Conservation (phyloP, 179 eudicot species). For the Gypsophila paniculata region DNA sequence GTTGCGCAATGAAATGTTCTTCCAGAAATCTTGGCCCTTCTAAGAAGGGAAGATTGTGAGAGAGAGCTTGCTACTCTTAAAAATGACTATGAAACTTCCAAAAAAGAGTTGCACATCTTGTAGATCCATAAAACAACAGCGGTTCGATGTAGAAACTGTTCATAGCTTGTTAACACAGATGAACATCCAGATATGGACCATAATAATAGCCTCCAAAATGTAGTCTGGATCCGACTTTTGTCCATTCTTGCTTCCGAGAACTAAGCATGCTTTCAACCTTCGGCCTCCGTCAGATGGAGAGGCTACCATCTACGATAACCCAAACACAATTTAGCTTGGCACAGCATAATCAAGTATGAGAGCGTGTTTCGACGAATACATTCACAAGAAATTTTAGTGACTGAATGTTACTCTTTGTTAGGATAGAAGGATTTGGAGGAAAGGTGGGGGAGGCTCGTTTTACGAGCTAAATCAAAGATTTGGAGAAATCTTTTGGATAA, state of each 20-base stretch:
- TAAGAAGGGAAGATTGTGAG: slow-evolving; percentile 3
- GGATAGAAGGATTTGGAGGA: too few species aligned
- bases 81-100: slow-evolving; percentile 13
- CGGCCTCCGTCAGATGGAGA: not conserved
- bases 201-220: slow-evolving; percentile 6
- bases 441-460: too few species aligned
- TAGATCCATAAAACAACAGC: slow-evolving; percentile 26
- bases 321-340: not conserved
- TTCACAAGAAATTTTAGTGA: too few species aligned
- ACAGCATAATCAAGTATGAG: too few species aligned
- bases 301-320: not conserved
- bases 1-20: not conserved
- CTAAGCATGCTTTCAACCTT: not conserved
- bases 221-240: slow-evolving; percentile 3
- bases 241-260: not conserved
- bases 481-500: too few species aligned
- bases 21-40: not conserved
- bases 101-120: slow-evolving; percentile 25
- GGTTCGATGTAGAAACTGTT: slow-evolving; percentile 15
- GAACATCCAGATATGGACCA: not conserved
- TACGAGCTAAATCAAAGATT: too few species aligned
- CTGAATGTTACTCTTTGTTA: too few species aligned
- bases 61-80: slow-evolving; percentile 6
- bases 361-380: not conserved
- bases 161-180: not conserved